These are phyloP conservation scores for Cyclotella sp. DNA, from an alignment of 108 stramenopile species.

Conservation along the genomic window DNA sequence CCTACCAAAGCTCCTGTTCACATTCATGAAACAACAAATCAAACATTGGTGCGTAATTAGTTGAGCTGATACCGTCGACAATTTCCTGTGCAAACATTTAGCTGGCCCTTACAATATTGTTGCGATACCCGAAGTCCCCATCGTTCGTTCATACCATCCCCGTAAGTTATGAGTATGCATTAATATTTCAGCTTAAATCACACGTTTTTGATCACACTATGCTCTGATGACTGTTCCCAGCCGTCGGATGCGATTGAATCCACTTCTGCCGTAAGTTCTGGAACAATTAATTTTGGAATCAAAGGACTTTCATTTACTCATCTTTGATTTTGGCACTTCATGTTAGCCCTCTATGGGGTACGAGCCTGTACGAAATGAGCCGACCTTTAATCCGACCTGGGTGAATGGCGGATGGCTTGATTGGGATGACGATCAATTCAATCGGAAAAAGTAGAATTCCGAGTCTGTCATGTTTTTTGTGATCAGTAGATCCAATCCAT, in stretches of 20 bases:
- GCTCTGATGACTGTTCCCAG: too few species aligned
- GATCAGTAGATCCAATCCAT: too few species aligned
- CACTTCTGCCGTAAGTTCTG: background rate
- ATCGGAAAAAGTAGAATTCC: background rate
- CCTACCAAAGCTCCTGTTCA: background rate
- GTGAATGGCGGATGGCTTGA: constrained; percentile 9
- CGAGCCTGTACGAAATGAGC: background rate
- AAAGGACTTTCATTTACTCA: background rate
- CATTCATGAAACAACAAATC: background rate
- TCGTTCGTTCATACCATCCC: too few species aligned
- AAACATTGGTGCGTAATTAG: background rate
- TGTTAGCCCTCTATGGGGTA: background rate
- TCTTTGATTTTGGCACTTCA: background rate
- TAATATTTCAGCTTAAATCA: too few species aligned
- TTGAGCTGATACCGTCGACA: background rate
- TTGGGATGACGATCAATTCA: constrained; percentile 22
- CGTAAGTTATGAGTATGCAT: too few species aligned
- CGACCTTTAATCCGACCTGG: background rate
- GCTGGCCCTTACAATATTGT: too few species aligned
- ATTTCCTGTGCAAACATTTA: background rate
- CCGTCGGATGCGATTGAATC: too few species aligned
- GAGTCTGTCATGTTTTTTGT: too few species aligned
- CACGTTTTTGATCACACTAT: too few species aligned
- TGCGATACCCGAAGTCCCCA: too few species aligned
- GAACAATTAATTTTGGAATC: background rate